phyloP scores from a whole-genome alignment of 352 stramenopile species.

The Globisporangium nodosum region DNA sequence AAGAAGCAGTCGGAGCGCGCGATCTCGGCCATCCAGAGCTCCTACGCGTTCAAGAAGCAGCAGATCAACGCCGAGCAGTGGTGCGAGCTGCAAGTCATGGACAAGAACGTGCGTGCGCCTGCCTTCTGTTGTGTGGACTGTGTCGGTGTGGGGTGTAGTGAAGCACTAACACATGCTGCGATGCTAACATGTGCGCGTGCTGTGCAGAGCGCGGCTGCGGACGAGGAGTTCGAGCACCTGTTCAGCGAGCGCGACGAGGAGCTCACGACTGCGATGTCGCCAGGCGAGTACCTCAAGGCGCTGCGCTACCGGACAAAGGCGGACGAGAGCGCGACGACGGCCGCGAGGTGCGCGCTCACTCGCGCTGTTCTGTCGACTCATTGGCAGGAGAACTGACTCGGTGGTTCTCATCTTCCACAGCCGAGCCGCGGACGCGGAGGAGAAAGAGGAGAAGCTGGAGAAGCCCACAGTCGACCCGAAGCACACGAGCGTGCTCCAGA shows the following conservation, averaged over 20 bases:
- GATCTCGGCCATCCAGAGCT: constrained; percentile 76
- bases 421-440: constrained; percentile 24
- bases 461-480: constrained; percentile 25
- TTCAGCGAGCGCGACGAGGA: constrained; percentile 82
- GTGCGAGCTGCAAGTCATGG: constrained; percentile 64
- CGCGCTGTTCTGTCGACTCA: too few species aligned
- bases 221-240: constrained; percentile 77
- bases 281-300: constrained; percentile 66
- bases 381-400: neutral
- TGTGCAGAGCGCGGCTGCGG: constrained; percentile 20
- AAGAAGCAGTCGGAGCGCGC: constrained; percentile 82
- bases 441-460: constrained; percentile 36
- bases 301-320: constrained; percentile 56
- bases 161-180: neutral
- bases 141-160: too few species aligned
- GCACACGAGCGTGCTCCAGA: constrained; percentile 20
- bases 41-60: constrained; percentile 80
- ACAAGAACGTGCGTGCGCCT: constrained; percentile 48
- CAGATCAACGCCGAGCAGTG: constrained; percentile 78
- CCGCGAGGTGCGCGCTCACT: constrained; percentile 10
- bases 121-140: neutral
- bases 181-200: neutral
- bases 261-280: constrained; percentile 59
- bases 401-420: constrained; percentile 5
- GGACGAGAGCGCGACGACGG: constrained; percentile 16